phyloP scores from a whole-genome alignment of 2,329 filamentous ascomycete genomes.

The Trichoderma sp. region DNA sequence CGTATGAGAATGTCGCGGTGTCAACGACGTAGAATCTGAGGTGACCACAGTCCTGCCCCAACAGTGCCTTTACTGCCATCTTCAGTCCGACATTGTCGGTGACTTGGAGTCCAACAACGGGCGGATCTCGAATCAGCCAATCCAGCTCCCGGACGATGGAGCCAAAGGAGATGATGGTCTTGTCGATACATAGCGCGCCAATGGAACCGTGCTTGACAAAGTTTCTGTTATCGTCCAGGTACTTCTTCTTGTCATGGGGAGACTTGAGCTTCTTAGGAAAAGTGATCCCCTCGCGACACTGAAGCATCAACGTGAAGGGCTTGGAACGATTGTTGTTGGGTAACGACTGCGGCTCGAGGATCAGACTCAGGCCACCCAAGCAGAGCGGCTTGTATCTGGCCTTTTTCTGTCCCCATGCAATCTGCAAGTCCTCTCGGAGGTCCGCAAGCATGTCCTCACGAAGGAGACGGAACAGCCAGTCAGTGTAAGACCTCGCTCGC shows the following conservation, averaged over 20 bases:
- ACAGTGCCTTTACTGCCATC: conserved; percentile 51
- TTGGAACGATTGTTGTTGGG: conserved; percentile 32
- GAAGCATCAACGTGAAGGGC: conserved; percentile 43
- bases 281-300: conserved; percentile 51
- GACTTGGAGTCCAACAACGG: conserved; percentile 56
- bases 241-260: conserved; percentile 44
- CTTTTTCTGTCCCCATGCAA: conserved; percentile 52
- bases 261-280: conserved; percentile 41
- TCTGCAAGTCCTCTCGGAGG: conserved; percentile 62
- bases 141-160: conserved; percentile 55
- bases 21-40: conserved; percentile 61
- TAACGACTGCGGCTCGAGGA: neutral
- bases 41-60: conserved; percentile 29
- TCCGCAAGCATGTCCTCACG: conserved; percentile 72
- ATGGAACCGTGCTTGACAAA: conserved; percentile 63
- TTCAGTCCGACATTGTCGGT: conserved; percentile 48
- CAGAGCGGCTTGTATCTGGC: conserved; percentile 45
- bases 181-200: conserved; percentile 58
- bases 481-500: conserved; percentile 57
- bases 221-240: conserved; percentile 49
- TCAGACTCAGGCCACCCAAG: conserved; percentile 45
- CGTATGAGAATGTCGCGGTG: conserved; percentile 68
- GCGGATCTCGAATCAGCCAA: conserved; percentile 47
- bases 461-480: conserved; percentile 72
- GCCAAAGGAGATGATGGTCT: conserved; percentile 62